Base-by-base conservation (phyloP, 163 green algal genomes). In the Chlamydomonas reinhardtii region DNA sequence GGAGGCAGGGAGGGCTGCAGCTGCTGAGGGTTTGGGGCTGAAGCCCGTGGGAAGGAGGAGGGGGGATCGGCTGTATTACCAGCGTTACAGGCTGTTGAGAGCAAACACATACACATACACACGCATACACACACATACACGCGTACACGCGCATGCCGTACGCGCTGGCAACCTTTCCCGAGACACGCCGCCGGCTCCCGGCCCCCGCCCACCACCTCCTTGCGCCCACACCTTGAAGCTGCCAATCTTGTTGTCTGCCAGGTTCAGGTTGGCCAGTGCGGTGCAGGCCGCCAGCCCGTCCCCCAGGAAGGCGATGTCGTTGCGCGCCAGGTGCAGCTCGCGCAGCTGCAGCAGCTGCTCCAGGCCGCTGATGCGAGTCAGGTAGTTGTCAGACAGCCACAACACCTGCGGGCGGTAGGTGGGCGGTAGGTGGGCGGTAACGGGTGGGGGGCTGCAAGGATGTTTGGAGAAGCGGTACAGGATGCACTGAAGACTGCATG, bases 361-460 rank as follows among this genome's bases (percentile, higher is more conserved):
- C 62, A 96, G 76, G 54, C 93, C 92, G 29, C 85, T 79, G 24
- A 96, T 76, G 31, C 37, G 43, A 24, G 52, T 81, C 48, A 97
- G 95, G 82, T 93, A 89, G 90, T 97, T 97, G 90, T 97, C 91
- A 22, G 90, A 87, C 19, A 97, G 90, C 90, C 90, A 96, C 22
- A 97, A 89, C n/a, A 94, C 88, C 94, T 96, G 88, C 61, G 91
- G 73, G 37, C 2, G 71, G 35, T 15, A 17, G 2, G 68, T n/a
- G 1, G 73, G 29, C 66, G 66, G 66, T 24, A n/a, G 66, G 2
- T 24, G 52, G 52, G 37, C 43, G 73, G n/a, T n/a, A 48, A 27
- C 29, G n/a, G 25, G 34, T 11, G 34, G 34, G n/a, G 65, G 29
- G n/a, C n/a, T n/a, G n/a, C n/a, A n/a, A n/a, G n/a, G n/a, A n/a